A percentile compares a stretch with the other conserved stretches of the same genome.
These are phyloP conservation scores for Acanthamoeba sp. DNA, from an alignment of 208 protist species.

Conservation along the genomic window DNA sequence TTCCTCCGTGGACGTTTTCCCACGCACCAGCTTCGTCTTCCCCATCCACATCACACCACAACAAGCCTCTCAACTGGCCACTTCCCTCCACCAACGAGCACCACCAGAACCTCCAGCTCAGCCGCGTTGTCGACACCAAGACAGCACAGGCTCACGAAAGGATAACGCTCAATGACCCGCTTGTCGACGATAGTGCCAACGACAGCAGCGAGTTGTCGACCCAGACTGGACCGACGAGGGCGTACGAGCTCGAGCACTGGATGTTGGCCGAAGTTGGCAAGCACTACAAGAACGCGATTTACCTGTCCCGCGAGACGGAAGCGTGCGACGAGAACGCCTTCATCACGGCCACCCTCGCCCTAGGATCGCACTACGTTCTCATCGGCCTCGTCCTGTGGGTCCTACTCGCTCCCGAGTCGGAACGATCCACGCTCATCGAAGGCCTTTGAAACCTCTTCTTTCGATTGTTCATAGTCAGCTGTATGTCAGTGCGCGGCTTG, in stretches of 20 bases:
- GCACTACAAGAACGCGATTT: not conserved
- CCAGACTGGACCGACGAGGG: not conserved
- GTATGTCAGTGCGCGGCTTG: not conserved
- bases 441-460: not conserved
- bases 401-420: not conserved
- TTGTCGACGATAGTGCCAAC: too few relatives aligned
- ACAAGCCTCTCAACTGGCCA: not conserved
- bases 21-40: not conserved
- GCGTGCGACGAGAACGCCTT: not conserved
- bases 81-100: not conserved
- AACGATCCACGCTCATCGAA: not conserved
- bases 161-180: too few relatives aligned
- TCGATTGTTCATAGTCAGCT: not conserved
- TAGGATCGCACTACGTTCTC: conserved; percentile 9
- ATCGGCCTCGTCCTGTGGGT: not conserved
- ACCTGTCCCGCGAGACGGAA: not conserved
- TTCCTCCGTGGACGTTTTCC: not conserved
- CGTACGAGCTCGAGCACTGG: not conserved
- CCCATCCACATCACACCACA: not conserved
- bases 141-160: too few relatives aligned
- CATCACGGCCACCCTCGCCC: not conserved
- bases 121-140: too few relatives aligned
- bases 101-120: not conserved
- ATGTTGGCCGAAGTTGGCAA: not conserved
- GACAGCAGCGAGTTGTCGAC: not conserved